phyloP scores from a whole-genome alignment of 805 yeast species.

The Yarrowia divulgata region DNA sequence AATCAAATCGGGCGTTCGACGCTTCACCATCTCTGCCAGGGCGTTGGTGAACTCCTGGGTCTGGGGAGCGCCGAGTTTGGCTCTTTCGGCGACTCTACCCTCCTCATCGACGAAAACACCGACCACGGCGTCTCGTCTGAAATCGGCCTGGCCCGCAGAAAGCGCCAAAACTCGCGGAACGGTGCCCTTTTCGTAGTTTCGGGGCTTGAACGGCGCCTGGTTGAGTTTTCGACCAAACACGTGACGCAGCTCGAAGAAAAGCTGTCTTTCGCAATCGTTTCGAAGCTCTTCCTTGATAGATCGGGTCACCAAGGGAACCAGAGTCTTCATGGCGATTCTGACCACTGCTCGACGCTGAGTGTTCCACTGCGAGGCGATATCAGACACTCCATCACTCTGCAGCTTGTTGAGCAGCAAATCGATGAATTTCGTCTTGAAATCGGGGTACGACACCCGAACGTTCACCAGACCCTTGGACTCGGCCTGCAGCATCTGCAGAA shows the following conservation, averaged over 20 bases:
- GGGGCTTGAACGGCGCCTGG: conserved; percentile 92
- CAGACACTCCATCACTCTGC: conserved; percentile 64
- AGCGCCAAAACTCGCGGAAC: conserved; percentile 83
- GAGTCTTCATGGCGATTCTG: conserved; percentile 68
- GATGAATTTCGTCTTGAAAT: conserved; percentile 53
- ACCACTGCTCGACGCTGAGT: conserved; percentile 71
- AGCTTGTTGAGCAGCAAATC: conserved; percentile 51
- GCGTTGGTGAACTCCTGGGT: conserved; percentile 69
- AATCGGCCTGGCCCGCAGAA: conserved; percentile 86
- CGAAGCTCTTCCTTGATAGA: conserved; percentile 85
- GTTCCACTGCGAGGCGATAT: conserved; percentile 80
- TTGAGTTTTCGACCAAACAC: conserved; percentile 75
- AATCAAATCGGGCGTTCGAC: conserved; percentile 84
- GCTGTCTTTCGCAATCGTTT: conserved; percentile 72
- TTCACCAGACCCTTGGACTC: conserved; percentile 77
- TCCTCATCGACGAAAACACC: conserved; percentile 80
- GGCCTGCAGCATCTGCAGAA: conserved; percentile 89
- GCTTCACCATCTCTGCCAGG: conserved; percentile 65
- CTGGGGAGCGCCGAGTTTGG: conserved; percentile 79
- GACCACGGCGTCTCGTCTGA: conserved; percentile 81
- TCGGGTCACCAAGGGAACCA: conserved; percentile 70
- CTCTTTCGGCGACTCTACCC: conserved; percentile 77
- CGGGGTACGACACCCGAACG: conserved; percentile 65
- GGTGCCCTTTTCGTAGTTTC: conserved; percentile 77
- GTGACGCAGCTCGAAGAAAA: conserved; percentile 73